Evolutionary conservation across 2,329 filamentous ascomycete species (phyloP), one percentile per base, ranked within the genome.

Genomic region (Botrytis hyacinthi): DNA sequence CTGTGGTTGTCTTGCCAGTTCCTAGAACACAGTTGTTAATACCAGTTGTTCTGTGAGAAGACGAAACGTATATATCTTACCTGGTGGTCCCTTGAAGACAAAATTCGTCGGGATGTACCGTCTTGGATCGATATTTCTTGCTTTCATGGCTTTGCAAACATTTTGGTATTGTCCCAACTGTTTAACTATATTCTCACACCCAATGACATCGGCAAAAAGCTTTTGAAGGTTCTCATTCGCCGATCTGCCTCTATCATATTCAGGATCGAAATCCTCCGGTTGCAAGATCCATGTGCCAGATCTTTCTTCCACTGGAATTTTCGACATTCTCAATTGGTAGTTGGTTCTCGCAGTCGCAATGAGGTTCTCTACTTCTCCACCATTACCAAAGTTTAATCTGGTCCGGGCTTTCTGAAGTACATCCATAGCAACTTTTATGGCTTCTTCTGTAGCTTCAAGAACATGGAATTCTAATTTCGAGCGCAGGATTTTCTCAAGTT

Each of bases 1-100:
- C 92, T 0, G 86, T 93, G 0, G 89, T 90, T 0, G 91, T 93
- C 16, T 94, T 94, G 0, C 92, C 92, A 0, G 91, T 93, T 0
- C 87, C 86, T 71, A 16, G 22, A 40, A 71, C 12, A 37, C 2
- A 46, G 10, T 22, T 29, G 20, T 48, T 26, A 40, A 26, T 18
- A 22, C 44, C 14, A 4, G 10, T 29, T 26, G 14, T 29, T 26
- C 5, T 3, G 12, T 10, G 26, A 35, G 10, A 44, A 8, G 20
- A 40, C 5, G 37, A 32, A 3, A 16, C 6, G 46, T 35, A 14
- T 29, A 29, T 32, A n/a, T 40, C 29, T 65, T 54, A 71, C 70
- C 60, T 84, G 78, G 75, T 72, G 86, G 84, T 0, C 88, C 87
- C 32, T 84, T 83, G 80, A 90, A 90, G 0, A 90, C 76, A 76